Conservation (phyloP, 1,139 yeast genomes). For the Suhomyces yuchorum region DNA sequence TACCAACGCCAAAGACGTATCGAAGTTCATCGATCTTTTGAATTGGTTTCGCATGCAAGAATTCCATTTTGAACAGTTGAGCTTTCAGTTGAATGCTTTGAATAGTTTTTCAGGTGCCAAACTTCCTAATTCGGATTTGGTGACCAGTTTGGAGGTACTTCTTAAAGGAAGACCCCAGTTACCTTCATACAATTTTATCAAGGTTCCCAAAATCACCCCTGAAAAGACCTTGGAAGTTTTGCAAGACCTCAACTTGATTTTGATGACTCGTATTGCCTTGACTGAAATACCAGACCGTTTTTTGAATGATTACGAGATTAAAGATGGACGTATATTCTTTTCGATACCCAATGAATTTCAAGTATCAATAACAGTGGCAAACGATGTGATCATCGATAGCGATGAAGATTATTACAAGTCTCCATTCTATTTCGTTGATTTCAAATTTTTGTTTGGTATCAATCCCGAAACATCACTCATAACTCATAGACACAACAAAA, state of each 20-base stretch:
- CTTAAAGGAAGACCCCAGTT: slow-evolving; percentile 76
- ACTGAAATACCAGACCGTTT: slow-evolving; percentile 65
- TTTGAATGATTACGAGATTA: slow-evolving; percentile 56
- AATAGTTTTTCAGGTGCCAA: slow-evolving; percentile 81
- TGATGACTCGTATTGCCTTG: slow-evolving; percentile 75
- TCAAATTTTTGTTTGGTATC: slow-evolving; percentile 60
- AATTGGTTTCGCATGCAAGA: slow-evolving; percentile 83
- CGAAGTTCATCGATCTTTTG: slow-evolving; percentile 76
- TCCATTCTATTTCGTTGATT: slow-evolving; percentile 78
- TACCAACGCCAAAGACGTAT: slow-evolving; percentile 65
- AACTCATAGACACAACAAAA: slow-evolving; percentile 30
- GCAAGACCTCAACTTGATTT: slow-evolving; percentile 67
- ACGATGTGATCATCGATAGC: slow-evolving; percentile 51
- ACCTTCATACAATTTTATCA: slow-evolving; percentile 63
- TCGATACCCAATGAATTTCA: slow-evolving; percentile 66
- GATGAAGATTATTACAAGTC: slow-evolving; percentile 44
- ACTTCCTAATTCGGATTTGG: slow-evolving; percentile 83
- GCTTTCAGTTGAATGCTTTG: slow-evolving; percentile 53
- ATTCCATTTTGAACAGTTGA: slow-evolving; percentile 63
- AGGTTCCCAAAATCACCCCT: slow-evolving; percentile 54
- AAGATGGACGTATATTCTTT: slow-evolving; percentile 77
- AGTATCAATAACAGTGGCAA: slow-evolving; percentile 68
- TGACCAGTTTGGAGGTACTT: slow-evolving; percentile 84
- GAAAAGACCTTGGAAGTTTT: slow-evolving; percentile 63
- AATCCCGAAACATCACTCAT: slow-evolving; percentile 39